Conservation (phyloP, 2,329 filamentous ascomycete genomes). For the Arthrinium phaeospermum region DNA sequence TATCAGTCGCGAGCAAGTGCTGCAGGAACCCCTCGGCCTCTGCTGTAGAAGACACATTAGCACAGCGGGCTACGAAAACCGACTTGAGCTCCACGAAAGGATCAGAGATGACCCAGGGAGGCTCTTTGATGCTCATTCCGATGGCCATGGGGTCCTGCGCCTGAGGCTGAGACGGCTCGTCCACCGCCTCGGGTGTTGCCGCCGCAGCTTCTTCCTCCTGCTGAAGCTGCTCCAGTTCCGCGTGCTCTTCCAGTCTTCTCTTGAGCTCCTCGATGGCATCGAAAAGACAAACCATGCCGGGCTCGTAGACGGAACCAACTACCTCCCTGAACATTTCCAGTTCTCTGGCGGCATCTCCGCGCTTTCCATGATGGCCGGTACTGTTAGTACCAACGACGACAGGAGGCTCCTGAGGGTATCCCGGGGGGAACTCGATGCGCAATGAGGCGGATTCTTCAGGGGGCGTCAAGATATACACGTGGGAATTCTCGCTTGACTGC, state of each 20-base stretch:
- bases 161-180: background rate
- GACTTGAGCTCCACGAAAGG: slow-evolving; percentile 83
- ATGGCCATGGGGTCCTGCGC: background rate
- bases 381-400: slow-evolving; percentile 79
- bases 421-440: slow-evolving; percentile 69
- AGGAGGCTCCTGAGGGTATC: slow-evolving; percentile 79
- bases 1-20: slow-evolving; percentile 81
- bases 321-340: slow-evolving; percentile 72
- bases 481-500: slow-evolving; percentile 42
- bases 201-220: slow-evolving; percentile 33
- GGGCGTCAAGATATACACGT: slow-evolving; percentile 68
- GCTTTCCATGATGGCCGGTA: slow-evolving; percentile 69
- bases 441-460: slow-evolving; percentile 65
- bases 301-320: slow-evolving; percentile 69
- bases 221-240: slow-evolving; percentile 34
- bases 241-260: slow-evolving; percentile 44
- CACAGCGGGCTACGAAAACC: slow-evolving; percentile 81
- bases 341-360: slow-evolving; percentile 74
- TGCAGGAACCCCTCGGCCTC: slow-evolving; percentile 75
- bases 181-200: slow-evolving; percentile 6
- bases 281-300: slow-evolving; percentile 84
- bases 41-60: slow-evolving; percentile 69
- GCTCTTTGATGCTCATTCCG: slow-evolving; percentile 39
- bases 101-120: slow-evolving; percentile 76
- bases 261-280: slow-evolving; percentile 83